Evolutionary conservation across 1,139 yeast species (phyloP).

Genomic region (Saccharomycopsis phalli): DNA sequence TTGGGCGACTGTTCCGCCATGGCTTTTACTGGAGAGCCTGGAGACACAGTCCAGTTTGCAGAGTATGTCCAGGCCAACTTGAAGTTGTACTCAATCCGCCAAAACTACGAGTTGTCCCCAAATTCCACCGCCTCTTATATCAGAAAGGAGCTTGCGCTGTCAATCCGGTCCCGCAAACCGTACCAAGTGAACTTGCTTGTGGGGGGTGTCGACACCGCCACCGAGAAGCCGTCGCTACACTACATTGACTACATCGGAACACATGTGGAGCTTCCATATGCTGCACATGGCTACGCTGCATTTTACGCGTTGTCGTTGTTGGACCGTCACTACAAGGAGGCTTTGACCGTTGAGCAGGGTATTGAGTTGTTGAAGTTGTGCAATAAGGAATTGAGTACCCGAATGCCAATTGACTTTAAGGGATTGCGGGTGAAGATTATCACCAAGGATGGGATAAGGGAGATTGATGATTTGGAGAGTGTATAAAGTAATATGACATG

Average conservation of each 20-base stretch:
- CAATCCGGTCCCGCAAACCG: constrained; percentile 86
- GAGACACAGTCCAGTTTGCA: constrained; percentile 96
- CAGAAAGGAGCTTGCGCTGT: constrained; percentile 79
- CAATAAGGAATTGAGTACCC: constrained; percentile 64
- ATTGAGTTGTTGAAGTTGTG: constrained; percentile 64
- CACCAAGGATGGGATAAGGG: constrained; percentile 61
- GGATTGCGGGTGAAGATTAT: constrained; percentile 75
- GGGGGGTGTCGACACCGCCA: constrained; percentile 73
- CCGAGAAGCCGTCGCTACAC: constrained; percentile 42
- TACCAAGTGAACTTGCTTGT: constrained; percentile 85
- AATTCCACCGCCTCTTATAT: constrained; percentile 82
- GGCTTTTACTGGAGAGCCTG: constrained; percentile 94
- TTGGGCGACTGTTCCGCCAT: constrained; percentile 71
- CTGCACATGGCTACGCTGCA: constrained; percentile 96
- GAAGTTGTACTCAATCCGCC: constrained; percentile 81
- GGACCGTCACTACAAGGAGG: constrained; percentile 83
- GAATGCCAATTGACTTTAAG: constrained; percentile 96
- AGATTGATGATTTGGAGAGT: constrained; percentile 29
- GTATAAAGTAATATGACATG: background rate
- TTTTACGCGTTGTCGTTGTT: constrained; percentile 84
- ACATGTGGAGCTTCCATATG: constrained; percentile 83
- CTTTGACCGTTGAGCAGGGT: constrained; percentile 74
- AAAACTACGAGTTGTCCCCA: constrained; percentile 72
- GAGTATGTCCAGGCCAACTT: constrained; percentile 90
- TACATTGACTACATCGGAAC: constrained; percentile 96